Evolutionary conservation across 345 rosid genomes (phyloP), one percentile per base, ranked within the genome.

Genomic region (Garcia nutans): DNA sequence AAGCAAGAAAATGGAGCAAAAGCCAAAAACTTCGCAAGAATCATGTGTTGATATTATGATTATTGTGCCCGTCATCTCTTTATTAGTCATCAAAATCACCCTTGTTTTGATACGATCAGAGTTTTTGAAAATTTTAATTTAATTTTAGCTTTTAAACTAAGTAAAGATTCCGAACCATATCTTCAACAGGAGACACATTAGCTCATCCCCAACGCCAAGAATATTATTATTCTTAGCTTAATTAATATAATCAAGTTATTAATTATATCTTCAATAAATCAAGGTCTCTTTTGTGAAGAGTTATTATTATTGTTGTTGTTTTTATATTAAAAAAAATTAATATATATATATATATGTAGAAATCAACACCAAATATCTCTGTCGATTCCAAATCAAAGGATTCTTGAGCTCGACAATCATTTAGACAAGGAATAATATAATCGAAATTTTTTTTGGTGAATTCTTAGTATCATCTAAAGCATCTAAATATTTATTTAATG

Each of bases 1-100:
- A 24, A 54, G 74, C 12, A 24, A 2, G 26, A 70, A 76, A 52
- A 45, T 75, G 80, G 71, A 75, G 80, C 85, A 84, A 89, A 89
- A 85, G 88, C 89, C 89, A 78, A 74, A 80, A 87, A 45, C 84
- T 75, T 68, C 75, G 87, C 86, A 24, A 76, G 85, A 85, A 88
- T 81, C 83, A 75, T 82, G 83, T 72, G 86, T 78, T 80, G 31
- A 23, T 54, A 47, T 78, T 78, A 78, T 75, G 74, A 63, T 70
- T 64, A 28, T 59, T 59, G 50, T 71, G 75, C 71, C 74, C 77
- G 31, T 77, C 74, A 81, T n/a, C 79, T 49, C 77, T 54, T 81
- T 45, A 73, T 81, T 45, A 73, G 75, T 71, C 82, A 75, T 67
- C 73, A 73, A 2, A 54, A 44, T 55, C 62, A 16, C 7, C 33